Evolutionary conservation across 2,329 filamentous ascomycete species (phyloP), one percentile per base, ranked within the genome.

Genomic region (Penicillium capsulatum): DNA sequence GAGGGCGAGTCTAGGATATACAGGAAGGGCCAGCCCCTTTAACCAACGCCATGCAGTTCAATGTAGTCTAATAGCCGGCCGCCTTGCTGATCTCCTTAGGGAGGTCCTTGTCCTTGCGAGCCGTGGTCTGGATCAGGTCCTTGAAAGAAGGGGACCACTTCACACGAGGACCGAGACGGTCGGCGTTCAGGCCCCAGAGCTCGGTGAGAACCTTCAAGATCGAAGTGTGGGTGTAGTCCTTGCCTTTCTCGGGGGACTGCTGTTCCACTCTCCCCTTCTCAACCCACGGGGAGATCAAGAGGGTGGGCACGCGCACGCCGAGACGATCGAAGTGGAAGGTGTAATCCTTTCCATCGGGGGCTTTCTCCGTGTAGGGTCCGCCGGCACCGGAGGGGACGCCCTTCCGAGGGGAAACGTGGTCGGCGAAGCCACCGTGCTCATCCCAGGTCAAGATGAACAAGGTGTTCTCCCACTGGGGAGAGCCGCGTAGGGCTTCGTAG

Each of bases 361-460:
- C 50, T 3, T 35, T 45, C 9, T 56, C 50, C 3, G 66, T 70
- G 32, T 63, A 65, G 8, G 60, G 57, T 8, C 64, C 47, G 29
- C 56, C 47, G 41, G 69, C 67, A 1, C 67, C 66, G 1, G 61
- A 44, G 0, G 69, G 70, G 1, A 69, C 61, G 3, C 50, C 41
- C 3, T 63, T 55, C 0, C 68, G 68, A 2, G 70, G 68, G 0
- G 67, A 47, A 11, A 71, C 70, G 42, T 73, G 70, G 51, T 73
- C 70, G 16, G 65, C 65, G 42, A 73, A 73, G 7, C 70, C 71
- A 20, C 71, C 70, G 35, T 69, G 63, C 51, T 73, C 70, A 49
- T 73, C 70, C 38, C 69, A 73, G 4, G 68, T 72, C 20, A 73
- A 45, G 43, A 73, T 66, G 42, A 72, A 70, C 9, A 73, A 61